Percentiles rank a stretch among this genome's conserved stretches.
Conservation (phyloP, 2,329 filamentous ascomycete species). For the Penicillium sp. region DNA sequence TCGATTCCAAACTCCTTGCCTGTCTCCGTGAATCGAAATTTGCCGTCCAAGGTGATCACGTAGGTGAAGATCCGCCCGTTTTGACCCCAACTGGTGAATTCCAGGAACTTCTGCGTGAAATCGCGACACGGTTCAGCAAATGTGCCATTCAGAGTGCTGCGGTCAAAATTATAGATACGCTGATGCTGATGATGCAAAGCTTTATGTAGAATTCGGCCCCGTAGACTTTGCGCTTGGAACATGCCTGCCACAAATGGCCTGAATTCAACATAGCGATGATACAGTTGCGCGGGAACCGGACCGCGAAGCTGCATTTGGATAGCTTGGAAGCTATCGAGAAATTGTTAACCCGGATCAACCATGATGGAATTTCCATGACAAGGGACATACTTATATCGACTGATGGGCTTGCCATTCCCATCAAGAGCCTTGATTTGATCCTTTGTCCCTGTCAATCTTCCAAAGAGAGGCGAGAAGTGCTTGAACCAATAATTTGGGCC, state of each 20-base stretch:
- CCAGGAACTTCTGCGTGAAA: constrained; percentile 76
- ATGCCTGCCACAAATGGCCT: constrained; percentile 85
- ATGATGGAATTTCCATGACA: neutral
- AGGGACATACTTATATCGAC: constrained; percentile 73
- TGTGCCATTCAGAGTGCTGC: constrained; percentile 68
- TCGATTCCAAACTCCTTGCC: constrained; percentile 95
- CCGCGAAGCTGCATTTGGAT: constrained; percentile 86
- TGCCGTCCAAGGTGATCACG: constrained; percentile 80
- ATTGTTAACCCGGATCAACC: neutral
- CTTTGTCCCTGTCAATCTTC: constrained; percentile 72
- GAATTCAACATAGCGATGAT: constrained; percentile 93
- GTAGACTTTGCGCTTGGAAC: constrained; percentile 76
- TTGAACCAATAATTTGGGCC: constrained; percentile 76
- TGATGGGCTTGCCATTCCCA: constrained; percentile 54
- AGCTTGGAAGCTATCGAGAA: constrained; percentile 72
- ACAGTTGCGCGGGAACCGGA: constrained; percentile 75
- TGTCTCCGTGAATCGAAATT: constrained; percentile 90
- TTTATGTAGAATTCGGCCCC: constrained; percentile 77
- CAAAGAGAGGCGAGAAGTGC: constrained; percentile 87
- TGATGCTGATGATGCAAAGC: constrained; percentile 87
- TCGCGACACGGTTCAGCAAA: constrained; percentile 68
- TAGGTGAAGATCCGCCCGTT: constrained; percentile 90
- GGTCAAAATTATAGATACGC: constrained; percentile 86
- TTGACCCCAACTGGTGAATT: constrained; percentile 81
- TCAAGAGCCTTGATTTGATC: constrained; percentile 59